These are phyloP conservation scores for Chrysochromulina tobinii DNA, from an alignment of 78 protist species.

Conservation along the genomic window DNA sequence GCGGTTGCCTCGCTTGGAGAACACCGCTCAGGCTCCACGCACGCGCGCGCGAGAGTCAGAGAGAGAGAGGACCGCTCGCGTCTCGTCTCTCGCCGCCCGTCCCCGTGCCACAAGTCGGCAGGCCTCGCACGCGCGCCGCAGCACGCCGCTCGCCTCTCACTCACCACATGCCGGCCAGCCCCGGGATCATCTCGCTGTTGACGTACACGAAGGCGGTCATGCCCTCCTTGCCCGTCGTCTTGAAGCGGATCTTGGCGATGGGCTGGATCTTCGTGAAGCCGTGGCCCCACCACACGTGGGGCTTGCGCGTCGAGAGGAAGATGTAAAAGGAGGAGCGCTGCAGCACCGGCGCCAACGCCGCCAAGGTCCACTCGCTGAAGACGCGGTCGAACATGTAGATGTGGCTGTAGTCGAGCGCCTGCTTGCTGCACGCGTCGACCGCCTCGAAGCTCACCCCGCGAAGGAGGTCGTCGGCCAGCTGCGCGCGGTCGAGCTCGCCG, in stretches of 20 bases:
- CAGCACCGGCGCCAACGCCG: not conserved
- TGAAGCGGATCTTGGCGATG: not conserved
- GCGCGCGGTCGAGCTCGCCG: not conserved
- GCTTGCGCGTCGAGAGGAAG: not conserved
- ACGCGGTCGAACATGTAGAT: constrained; percentile 22
- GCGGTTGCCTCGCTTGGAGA: too few relatives aligned
- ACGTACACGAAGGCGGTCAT: not conserved
- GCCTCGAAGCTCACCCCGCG: not conserved
- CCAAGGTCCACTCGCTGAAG: not conserved
- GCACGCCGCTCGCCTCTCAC: too few relatives aligned
- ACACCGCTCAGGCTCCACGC: too few relatives aligned
- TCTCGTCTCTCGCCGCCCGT: too few relatives aligned
- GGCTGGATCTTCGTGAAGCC: not conserved
- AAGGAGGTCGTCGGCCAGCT: not conserved
- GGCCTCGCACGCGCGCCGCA: too few relatives aligned
- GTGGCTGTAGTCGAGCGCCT: not conserved
- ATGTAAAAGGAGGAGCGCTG: not conserved
- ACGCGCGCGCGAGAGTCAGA: too few relatives aligned
- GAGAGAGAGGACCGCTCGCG: too few relatives aligned
- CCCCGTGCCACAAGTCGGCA: too few relatives aligned
- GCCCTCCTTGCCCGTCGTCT: constrained; percentile 6
- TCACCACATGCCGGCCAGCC: not conserved
- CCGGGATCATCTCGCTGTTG: not conserved
- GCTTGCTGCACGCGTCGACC: not conserved
- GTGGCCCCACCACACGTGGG: not conserved